Evolutionary conservation across 1,284 basidiomycete genomes (phyloP).

Genomic region (Trametes versicolor): DNA sequence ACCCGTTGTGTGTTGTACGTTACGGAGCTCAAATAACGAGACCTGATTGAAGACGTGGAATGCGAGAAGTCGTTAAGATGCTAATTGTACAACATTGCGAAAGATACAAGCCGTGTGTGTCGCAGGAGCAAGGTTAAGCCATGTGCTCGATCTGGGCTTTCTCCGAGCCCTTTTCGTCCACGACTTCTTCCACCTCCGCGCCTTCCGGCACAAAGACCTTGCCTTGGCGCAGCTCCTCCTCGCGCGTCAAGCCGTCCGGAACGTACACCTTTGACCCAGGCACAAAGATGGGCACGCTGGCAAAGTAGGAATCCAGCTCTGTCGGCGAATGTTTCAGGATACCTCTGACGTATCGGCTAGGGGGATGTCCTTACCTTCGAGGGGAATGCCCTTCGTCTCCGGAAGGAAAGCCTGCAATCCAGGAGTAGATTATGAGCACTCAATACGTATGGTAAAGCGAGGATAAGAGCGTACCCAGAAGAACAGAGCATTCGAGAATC

Average conservation of each 20-base stretch:
- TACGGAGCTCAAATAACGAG: no score
- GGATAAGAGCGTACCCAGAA: conserved; percentile 50
- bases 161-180: conserved; percentile 23
- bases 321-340: conserved; percentile 25
- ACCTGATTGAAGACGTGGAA: no score
- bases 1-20: background rate
- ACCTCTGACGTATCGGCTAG: background rate
- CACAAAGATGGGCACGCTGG: conserved; percentile 59
- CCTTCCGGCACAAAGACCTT: conserved; percentile 26
- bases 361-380: conserved; percentile 48
- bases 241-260: conserved; percentile 51
- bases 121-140: conserved; percentile 10
- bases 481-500: conserved; percentile 68
- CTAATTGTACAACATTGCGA: no score
- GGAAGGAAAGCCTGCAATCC: conserved; percentile 34
- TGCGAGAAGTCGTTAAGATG: no score
- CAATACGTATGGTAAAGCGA: background rate
- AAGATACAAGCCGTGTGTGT: background rate
- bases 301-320: conserved; percentile 68
- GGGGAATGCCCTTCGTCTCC: conserved; percentile 58
- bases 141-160: conserved; percentile 29
- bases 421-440: background rate
- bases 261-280: conserved; percentile 52
- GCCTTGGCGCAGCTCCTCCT: conserved; percentile 57
- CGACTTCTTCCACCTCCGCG: conserved; percentile 12